These are phyloP conservation scores for Zalerion maritima DNA, from an alignment of 495 filamentous ascomycete genomes.

Conservation along the genomic window DNA sequence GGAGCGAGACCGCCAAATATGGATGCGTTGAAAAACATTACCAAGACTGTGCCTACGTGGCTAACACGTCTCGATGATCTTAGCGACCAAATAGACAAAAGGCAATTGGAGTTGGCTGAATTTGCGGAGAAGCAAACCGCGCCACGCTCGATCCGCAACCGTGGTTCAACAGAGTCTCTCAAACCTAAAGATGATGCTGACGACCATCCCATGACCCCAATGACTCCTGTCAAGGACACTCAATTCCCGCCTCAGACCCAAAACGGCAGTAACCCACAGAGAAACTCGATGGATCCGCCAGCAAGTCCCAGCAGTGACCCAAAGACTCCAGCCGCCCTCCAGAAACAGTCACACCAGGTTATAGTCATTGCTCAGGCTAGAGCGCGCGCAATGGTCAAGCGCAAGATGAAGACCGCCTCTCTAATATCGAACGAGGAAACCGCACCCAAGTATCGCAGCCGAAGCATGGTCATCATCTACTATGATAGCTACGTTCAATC, in stretches of 20 bases:
- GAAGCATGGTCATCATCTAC: slow-evolving; percentile 72
- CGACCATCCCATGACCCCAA: slow-evolving; percentile 10
- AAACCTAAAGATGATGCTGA: slow-evolving; percentile 34
- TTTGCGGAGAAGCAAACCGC: slow-evolving; percentile 21
- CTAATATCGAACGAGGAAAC: slow-evolving; percentile 35
- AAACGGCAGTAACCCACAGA: slow-evolving; percentile 7
- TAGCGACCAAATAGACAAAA: slow-evolving; percentile 48
- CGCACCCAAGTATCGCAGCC: slow-evolving; percentile 46
- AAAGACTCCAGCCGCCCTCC: slow-evolving; percentile 32
- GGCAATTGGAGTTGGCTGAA: slow-evolving; percentile 50
- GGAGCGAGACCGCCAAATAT: slow-evolving; percentile 14
- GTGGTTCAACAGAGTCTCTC: slow-evolving; percentile 50
- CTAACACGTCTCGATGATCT: slow-evolving; percentile 52
- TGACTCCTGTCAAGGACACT: slow-evolving; percentile 3
- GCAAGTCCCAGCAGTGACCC: slow-evolving; percentile 13
- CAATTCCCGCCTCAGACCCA: slow-evolving; percentile 9
- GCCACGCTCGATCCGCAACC: slow-evolving; percentile 35
- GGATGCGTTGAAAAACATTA: slow-evolving; percentile 50
- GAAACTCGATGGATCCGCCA: slow-evolving; percentile 16
- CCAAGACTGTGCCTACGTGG: slow-evolving; percentile 53
- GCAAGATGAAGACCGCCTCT: slow-evolving; percentile 45
- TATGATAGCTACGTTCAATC: slow-evolving; percentile 79
- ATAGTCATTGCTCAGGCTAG: slow-evolving; percentile 27
- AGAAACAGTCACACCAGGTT: slow-evolving; percentile 27
- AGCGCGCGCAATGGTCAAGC: slow-evolving; percentile 29